Evolutionary conservation across 2,329 filamentous ascomycete species (phyloP), one percentile per base, ranked within the genome.

Genomic region (Ophiostoma sp.): DNA sequence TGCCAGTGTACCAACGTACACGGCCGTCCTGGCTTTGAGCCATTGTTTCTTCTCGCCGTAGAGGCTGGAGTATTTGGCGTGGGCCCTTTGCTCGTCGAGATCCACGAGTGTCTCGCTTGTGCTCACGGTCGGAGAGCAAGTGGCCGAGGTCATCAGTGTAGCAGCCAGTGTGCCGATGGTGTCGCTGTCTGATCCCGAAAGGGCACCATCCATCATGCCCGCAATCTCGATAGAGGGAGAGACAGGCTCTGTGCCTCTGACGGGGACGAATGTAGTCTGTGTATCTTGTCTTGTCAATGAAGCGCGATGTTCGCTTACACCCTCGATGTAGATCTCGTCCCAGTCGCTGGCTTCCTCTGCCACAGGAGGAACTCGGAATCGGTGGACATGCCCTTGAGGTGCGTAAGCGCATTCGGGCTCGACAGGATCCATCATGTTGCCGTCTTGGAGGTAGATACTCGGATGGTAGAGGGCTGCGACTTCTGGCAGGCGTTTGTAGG

Each of bases 281-380:
- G 39, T 28, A 15, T 15, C 39, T 19, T 9, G 25, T 5, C 5
- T 15, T 6, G 7, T 22, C n/a, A 3, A 1, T 2, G 52, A 48
- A 28, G 12, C 25, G n/a, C n/a, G 59, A 25, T 36, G n/a, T 15
- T 17, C 61, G 39, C n/a, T 66, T 11, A 31, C 45, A 25, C 31
- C 57, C 17, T 36, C 66, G 17, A 73, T 36, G 72, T 33, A 73
- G 31, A 70, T 66, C 68, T 73, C 66, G 7, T 70, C 57, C 72
- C 33, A 73, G 48, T 33, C 50, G 17, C 31, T 25, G 12, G 45
- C 72, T n/a, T 73, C 57, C 17, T 70, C 25, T 5, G 31, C 64
- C 28, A 22, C 28, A 25, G 72, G 57, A 39, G 72, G 66, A 1
- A 69, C 28, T 3, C 55, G 28, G 52, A 63, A 69, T 1, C 3